Evolutionary conservation across 371 early-diverging fungal species (phyloP), one percentile per base, ranked within the genome.

Genomic region (Mucor saturninus): DNA sequence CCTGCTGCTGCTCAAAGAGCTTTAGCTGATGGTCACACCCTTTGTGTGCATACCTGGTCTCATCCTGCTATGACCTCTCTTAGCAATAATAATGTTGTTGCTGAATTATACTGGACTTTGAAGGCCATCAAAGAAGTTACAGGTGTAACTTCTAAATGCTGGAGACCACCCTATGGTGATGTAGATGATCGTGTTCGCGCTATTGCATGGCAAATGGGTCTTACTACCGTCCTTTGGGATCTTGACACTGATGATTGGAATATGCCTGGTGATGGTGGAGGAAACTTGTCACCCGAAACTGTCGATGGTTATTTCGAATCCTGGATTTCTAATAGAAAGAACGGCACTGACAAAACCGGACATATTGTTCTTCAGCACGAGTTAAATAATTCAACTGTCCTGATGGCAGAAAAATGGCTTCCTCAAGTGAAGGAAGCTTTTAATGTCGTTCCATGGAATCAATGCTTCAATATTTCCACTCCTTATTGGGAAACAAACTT

Each of bases 151-250:
- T 78, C 87, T 3, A 77, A 79, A 58, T 86, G 86, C 14, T 81
- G 75, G 78, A 75, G 88, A 45, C 85, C 86, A 21, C 84, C 86
- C 13, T 81, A 74, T 62, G 80, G 81, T 31, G 85, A 83, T 53
- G 79, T 79, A 1, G 85, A 86, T 62, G 82, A 82, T 54, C 76
- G 86, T 56, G 73, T 85, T 31, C 74, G 85, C 14, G 72, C 81
- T 3, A 77, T 82, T 52, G 81, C 81, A 30, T 80, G 76, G 77
- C 78, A 75, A 45, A 77, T 83, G 77, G 83, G 83, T 38, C 66
- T 83, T 64, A 59, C 67, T n/a, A 79, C 79, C 30, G 61, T 74
- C 21, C 38, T 76, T 6, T 78, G 76, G 78, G 72, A 74, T 35
- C 64, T 67, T 55, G 77, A 76, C 45, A 72, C 79, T 2, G 37